A percentile compares a stretch with the other conserved stretches of the same genome.
Evolutionary conservation across 306 rosid species (phyloP).

Genomic region (Quercus ilex): DNA sequence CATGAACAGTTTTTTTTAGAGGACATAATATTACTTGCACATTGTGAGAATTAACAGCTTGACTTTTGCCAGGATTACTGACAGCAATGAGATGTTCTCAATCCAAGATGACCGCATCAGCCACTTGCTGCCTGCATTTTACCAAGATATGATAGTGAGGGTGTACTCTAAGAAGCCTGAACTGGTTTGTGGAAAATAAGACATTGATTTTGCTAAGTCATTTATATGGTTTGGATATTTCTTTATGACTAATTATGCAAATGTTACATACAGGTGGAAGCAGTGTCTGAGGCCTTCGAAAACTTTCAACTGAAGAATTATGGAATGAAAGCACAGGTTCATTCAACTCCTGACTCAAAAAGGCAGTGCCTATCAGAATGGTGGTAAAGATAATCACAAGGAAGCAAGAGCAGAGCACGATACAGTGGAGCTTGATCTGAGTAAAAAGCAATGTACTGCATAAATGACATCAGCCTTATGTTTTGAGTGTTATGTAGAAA

Average conservation of each 20-base stretch:
- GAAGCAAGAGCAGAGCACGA: too few relatives aligned
- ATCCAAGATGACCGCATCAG: conserved; percentile 58
- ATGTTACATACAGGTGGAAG: conserved; percentile 50
- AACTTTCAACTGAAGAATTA: conserved; percentile 68
- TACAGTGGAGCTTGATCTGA: too few relatives aligned
- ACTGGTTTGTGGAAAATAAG: conserved; percentile 50
- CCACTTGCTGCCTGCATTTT: conserved; percentile 73
- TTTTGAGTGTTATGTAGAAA: too few relatives aligned
- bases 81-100: conserved; percentile 46
- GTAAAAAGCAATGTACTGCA: too few relatives aligned
- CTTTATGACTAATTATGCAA: background rate
- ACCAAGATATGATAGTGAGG: conserved; percentile 73
- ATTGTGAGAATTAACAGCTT: conserved; percentile 8
- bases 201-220: background rate
- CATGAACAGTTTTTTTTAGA: background rate
- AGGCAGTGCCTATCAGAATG: too few relatives aligned
- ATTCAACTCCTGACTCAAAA: conserved; percentile 73
- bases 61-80: conserved; percentile 61
- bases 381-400: too few relatives aligned
- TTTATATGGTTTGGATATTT: background rate
- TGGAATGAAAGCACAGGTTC: conserved; percentile 72
- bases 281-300: conserved; percentile 75
- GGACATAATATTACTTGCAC: background rate
- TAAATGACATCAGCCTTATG: too few relatives aligned
- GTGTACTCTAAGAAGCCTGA: conserved; percentile 82